phyloP scores from a whole-genome alignment of 2,329 filamentous ascomycete species.

The Iodosphaeria phyllophila region DNA sequence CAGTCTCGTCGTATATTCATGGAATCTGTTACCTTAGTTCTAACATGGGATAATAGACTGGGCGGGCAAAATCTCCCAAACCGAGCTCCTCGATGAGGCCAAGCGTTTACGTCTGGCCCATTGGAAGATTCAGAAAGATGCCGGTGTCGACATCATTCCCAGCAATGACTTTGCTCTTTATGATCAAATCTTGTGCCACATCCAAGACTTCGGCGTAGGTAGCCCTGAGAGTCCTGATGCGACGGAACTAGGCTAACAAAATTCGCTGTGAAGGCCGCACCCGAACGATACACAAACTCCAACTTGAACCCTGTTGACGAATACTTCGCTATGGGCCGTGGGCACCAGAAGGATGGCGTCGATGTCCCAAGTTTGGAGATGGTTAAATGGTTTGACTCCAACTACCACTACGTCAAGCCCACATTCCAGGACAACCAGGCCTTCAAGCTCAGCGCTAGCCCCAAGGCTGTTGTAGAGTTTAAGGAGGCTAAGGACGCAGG shows the following conservation, averaged over 20 bases:
- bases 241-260: slow-evolving; percentile 4
- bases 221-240: slow-evolving; percentile 15
- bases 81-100: slow-evolving; percentile 80
- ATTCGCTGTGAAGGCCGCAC: slow-evolving; percentile 46
- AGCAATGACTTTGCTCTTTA: slow-evolving; percentile 99
- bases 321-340: slow-evolving; percentile 99
- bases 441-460: slow-evolving; percentile 73
- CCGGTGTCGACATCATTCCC: slow-evolving; percentile 91
- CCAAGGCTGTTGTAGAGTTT: slow-evolving; percentile 92
- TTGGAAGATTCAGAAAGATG: slow-evolving; percentile 99
- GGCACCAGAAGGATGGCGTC: slow-evolving; percentile 84
- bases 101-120: slow-evolving; percentile 93
- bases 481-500: slow-evolving; percentile 95
- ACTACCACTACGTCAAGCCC: slow-evolving; percentile 99
- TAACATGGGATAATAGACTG: slow-evolving; percentile 33
- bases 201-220: slow-evolving; percentile 94
- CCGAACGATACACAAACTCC: slow-evolving; percentile 84
- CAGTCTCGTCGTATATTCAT: too few relatives aligned
- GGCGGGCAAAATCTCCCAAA: slow-evolving; percentile 83
- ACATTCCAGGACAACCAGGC: slow-evolving; percentile 92
- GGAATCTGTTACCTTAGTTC: too few relatives aligned
- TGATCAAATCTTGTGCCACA: slow-evolving; percentile 94
- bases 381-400: slow-evolving; percentile 99
- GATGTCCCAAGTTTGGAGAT: slow-evolving; percentile 94
- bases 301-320: slow-evolving; percentile 77